phyloP scores from a whole-genome alignment of 345 rosid genomes.

The Clarkia xantiana region DNA sequence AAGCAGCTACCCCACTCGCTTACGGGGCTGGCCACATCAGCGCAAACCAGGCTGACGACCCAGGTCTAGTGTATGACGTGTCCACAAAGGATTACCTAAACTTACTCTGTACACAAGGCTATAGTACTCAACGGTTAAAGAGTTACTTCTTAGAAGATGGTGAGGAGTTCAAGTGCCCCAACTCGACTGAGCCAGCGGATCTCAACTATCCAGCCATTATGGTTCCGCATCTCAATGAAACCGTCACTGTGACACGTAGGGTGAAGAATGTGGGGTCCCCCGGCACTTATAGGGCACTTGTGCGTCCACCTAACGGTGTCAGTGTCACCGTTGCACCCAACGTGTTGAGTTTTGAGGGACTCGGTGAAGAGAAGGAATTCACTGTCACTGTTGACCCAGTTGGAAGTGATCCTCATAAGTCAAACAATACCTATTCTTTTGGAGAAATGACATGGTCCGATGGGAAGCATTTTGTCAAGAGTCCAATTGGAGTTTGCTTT shows the following conservation, averaged over 20 bases:
- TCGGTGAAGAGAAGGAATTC: conserved; percentile 21
- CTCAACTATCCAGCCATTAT: conserved; percentile 37
- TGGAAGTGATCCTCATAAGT: neutral
- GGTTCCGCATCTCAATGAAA: conserved; percentile 5
- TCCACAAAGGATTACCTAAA: conserved; percentile 23
- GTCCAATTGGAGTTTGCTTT: conserved; percentile 20
- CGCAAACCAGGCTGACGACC: conserved; percentile 32
- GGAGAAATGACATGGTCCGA: conserved; percentile 29
- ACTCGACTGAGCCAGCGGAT: conserved; percentile 7
- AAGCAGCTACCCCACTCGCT: conserved; percentile 27
- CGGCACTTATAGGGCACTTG: conserved; percentile 11
- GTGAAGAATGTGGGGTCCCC: conserved; percentile 30
- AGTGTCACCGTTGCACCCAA: conserved; percentile 13
- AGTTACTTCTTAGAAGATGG: neutral
- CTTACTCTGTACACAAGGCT: conserved; percentile 30
- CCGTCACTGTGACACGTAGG: conserved; percentile 9
- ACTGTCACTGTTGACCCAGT: conserved; percentile 4
- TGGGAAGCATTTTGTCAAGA: conserved; percentile 30
- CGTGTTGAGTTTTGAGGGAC: conserved; percentile 9
- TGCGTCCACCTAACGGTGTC: conserved; percentile 14
- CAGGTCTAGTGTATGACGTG: conserved; percentile 42
- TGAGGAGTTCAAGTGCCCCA: conserved; percentile 11
- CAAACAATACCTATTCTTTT: conserved; percentile 7
- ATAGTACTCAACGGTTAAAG: conserved; percentile 10
- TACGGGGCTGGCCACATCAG: conserved; percentile 36